A percentile compares a stretch with the other conserved stretches of the same genome.
Conservation (phyloP, 2,329 filamentous ascomycete species). For the Aspergillus brasiliensis region DNA sequence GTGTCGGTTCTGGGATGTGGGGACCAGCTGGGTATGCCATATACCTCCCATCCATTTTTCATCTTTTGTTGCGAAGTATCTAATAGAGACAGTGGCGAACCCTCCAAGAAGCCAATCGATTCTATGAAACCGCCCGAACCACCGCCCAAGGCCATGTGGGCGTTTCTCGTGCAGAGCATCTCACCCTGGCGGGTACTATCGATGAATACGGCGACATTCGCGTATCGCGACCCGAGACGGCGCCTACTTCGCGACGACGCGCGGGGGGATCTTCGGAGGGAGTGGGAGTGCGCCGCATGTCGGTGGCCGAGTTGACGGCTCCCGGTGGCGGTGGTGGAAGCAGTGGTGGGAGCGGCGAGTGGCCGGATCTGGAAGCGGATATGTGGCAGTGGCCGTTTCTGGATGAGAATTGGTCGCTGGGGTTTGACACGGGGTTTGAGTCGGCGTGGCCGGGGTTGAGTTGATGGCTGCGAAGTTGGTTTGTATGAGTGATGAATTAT, state of each 20-base stretch:
- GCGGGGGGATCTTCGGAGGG: not conserved
- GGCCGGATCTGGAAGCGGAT: conserved; percentile 35
- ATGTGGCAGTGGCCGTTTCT: conserved; percentile 44
- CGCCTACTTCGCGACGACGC: not conserved
- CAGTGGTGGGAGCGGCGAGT: not conserved
- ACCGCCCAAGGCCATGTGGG: conserved; percentile 19
- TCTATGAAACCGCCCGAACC: conserved; percentile 37
- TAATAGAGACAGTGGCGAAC: conserved; percentile 32
- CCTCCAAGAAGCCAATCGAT: conserved; percentile 38
- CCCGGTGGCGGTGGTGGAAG: not conserved
- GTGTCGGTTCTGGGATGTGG: conserved; percentile 38
- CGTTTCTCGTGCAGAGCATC: conserved; percentile 27
- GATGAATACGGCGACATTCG: conserved; percentile 43
- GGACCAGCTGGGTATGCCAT: conserved; percentile 34
- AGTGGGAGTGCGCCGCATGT: not conserved
- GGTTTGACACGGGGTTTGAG: conserved; percentile 36
- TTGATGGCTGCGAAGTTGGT: not conserved
- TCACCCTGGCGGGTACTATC: conserved; percentile 36
- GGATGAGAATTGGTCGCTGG: conserved; percentile 38
- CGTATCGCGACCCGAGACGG: conserved; percentile 27
- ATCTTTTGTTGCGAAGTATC: not conserved
- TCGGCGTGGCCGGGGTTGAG: conserved; percentile 29
- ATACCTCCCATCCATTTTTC: too few species aligned
- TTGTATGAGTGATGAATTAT: not conserved
- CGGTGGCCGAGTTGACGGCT: conserved; percentile 14